A percentile compares a stretch with the other conserved stretches of the same genome.
phyloP scores from a whole-genome alignment of 2,329 filamentous ascomycete genomes.

The Arthrobotrys musiformis region DNA sequence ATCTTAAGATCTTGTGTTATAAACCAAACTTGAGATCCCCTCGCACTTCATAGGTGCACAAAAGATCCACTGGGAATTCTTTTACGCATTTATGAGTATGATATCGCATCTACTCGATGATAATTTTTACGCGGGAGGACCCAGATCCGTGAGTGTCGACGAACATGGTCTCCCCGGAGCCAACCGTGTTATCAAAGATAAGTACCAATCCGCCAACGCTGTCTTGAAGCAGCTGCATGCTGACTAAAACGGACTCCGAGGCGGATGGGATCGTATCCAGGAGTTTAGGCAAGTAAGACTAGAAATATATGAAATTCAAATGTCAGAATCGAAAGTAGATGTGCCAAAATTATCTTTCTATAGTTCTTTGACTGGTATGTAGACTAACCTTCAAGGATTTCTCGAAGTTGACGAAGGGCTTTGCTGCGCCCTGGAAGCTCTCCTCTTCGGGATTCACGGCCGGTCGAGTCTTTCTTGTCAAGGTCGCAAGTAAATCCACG shows the following conservation, averaged over 20 bases:
- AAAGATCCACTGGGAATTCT: too few species aligned
- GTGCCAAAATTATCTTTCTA: too few species aligned
- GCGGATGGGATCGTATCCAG: background rate
- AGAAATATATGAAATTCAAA: background rate
- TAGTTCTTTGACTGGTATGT: background rate
- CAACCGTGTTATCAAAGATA: background rate
- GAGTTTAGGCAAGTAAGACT: background rate
- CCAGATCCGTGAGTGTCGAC: background rate
- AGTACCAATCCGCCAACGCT: background rate
- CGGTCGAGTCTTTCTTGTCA: background rate
- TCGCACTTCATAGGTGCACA: too few species aligned
- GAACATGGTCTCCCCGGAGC: background rate
- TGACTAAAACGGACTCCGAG: background rate
- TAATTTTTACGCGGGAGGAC: background rate
- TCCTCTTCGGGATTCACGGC: background rate
- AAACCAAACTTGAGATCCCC: too few species aligned
- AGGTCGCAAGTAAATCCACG: background rate
- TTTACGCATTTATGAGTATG: too few species aligned
- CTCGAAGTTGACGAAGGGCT: background rate
- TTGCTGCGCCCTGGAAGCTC: background rate
- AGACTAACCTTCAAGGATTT: background rate
- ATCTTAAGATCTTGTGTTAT: too few species aligned
- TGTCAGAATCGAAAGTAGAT: background rate
- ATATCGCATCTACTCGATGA: background rate
- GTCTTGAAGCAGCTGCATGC: conserved; percentile 1